Percentiles rank a stretch among this genome's conserved stretches.
Conservation (phyloP, 2,329 filamentous ascomycete species). For the Sporothrix humicola region DNA sequence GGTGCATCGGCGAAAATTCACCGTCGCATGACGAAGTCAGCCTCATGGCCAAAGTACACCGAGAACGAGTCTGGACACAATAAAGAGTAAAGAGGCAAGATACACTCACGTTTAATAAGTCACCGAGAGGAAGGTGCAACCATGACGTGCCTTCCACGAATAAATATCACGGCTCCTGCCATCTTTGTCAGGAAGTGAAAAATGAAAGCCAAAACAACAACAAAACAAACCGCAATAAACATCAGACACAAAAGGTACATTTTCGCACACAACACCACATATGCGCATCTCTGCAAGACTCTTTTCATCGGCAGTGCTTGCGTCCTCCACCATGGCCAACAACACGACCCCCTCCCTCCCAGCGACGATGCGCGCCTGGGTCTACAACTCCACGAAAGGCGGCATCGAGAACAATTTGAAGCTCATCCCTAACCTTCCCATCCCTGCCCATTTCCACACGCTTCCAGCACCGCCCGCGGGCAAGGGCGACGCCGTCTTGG, state of each 20-base stretch:
- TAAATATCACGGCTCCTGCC: too few relatives aligned
- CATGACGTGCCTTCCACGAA: too few relatives aligned
- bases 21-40: background rate
- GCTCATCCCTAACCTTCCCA: conserved; percentile 40
- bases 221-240: background rate
- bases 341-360: conserved; percentile 12
- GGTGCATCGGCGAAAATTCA: background rate
- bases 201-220: background rate
- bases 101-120: too few relatives aligned
- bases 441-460: conserved; percentile 30
- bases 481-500: conserved; percentile 45
- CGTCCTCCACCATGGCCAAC: conserved; percentile 1
- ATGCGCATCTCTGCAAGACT: background rate
- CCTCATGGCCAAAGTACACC: background rate
- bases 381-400: conserved; percentile 36
- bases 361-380: conserved; percentile 39
- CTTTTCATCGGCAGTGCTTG: conserved; percentile 3
- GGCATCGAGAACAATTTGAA: conserved; percentile 46
- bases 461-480: conserved; percentile 34
- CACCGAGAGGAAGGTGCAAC: too few relatives aligned
- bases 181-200: background rate
- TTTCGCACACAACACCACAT: too few relatives aligned
- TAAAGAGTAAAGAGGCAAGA: too few relatives aligned
- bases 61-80: background rate
- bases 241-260: background rate